phyloP scores from a whole-genome alignment of 2,329 filamentous ascomycete genomes.

The Diaporthe eres region DNA sequence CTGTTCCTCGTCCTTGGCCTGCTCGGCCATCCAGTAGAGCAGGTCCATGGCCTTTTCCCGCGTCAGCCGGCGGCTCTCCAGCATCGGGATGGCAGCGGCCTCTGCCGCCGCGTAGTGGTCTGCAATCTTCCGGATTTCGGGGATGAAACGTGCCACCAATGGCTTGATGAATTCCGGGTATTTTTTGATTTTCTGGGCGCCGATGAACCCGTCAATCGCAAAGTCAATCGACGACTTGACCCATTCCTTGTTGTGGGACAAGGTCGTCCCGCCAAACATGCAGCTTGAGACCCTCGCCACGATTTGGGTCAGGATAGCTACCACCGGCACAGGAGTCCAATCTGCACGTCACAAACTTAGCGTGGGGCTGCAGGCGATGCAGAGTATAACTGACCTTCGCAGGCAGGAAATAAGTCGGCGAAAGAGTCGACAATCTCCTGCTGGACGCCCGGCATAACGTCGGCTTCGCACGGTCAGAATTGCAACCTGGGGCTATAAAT shows the following conservation, averaged over 20 bases:
- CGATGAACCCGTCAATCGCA: constrained; percentile 49
- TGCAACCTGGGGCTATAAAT: background rate
- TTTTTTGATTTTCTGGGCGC: constrained; percentile 43
- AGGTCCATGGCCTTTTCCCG: constrained; percentile 45
- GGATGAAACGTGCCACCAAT: constrained; percentile 46
- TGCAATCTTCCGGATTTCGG: constrained; percentile 47
- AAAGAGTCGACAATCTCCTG: constrained; percentile 47
- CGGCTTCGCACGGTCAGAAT: background rate
- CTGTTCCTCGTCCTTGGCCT: constrained; percentile 30
- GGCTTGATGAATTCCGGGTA: constrained; percentile 47
- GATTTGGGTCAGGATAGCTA: constrained; percentile 45
- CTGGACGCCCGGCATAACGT: constrained; percentile 41
- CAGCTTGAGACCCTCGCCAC: constrained; percentile 49
- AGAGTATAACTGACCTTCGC: constrained; percentile 43
- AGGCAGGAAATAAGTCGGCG: constrained; percentile 42
- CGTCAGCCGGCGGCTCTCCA: constrained; percentile 38
- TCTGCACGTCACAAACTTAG: background rate
- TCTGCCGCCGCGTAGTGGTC: constrained; percentile 46
- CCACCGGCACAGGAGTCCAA: constrained; percentile 45
- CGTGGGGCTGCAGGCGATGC: fast-evolving
- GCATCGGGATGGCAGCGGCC: constrained; percentile 47
- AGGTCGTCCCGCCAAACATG: constrained; percentile 48
- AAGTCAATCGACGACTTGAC: constrained; percentile 49
- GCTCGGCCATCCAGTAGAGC: constrained; percentile 46
- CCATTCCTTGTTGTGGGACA: constrained; percentile 50